These are phyloP conservation scores for Plectosphaerella sp. DNA, from an alignment of 2,329 filamentous ascomycete genomes.

Conservation along the genomic window DNA sequence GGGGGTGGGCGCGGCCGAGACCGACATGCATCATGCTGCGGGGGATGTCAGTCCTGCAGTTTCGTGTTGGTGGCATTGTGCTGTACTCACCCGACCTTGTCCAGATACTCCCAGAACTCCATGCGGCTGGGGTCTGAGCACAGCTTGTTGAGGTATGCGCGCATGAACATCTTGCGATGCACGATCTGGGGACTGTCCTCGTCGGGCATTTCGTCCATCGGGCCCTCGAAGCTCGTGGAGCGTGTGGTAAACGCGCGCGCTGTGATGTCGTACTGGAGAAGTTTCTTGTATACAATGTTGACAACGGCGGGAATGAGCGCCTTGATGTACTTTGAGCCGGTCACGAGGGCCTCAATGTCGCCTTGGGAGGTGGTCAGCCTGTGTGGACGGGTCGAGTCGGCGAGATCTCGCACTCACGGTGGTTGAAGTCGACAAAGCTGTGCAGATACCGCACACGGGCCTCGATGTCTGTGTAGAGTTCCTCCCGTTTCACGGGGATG, in stretches of 20 bases:
- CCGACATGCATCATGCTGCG: slow-evolving; percentile 75
- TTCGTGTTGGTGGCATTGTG: no score
- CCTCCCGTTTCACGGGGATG: slow-evolving; percentile 64
- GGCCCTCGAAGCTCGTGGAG: slow-evolving; percentile 61
- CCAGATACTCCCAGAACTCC: slow-evolving; percentile 79
- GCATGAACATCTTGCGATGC: slow-evolving; percentile 71
- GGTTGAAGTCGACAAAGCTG: slow-evolving; percentile 70
- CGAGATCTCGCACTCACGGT: slow-evolving; percentile 43
- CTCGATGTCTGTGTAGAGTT: slow-evolving; percentile 67
- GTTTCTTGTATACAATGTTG: slow-evolving; percentile 80
- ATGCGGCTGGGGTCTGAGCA: slow-evolving; percentile 71
- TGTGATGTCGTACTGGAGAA: slow-evolving; percentile 77
- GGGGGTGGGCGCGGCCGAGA: slow-evolving; percentile 63
- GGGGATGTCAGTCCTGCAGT: background rate
- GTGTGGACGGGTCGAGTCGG: background rate
- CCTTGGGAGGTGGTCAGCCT: slow-evolving; percentile 34
- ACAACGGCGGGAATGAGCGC: slow-evolving; percentile 79
- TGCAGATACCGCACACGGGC: slow-evolving; percentile 68
- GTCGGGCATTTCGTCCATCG: slow-evolving; percentile 56
- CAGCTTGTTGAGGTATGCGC: slow-evolving; percentile 71
- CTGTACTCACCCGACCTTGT: slow-evolving; percentile 67
- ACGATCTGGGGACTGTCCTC: slow-evolving; percentile 72
- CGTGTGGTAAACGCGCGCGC: slow-evolving; percentile 67
- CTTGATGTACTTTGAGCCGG: slow-evolving; percentile 72
- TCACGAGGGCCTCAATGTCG: slow-evolving; percentile 66